Evolutionary conservation across 2,329 filamentous ascomycete genomes (phyloP).

Genomic region (Chlorencoelia australis): DNA sequence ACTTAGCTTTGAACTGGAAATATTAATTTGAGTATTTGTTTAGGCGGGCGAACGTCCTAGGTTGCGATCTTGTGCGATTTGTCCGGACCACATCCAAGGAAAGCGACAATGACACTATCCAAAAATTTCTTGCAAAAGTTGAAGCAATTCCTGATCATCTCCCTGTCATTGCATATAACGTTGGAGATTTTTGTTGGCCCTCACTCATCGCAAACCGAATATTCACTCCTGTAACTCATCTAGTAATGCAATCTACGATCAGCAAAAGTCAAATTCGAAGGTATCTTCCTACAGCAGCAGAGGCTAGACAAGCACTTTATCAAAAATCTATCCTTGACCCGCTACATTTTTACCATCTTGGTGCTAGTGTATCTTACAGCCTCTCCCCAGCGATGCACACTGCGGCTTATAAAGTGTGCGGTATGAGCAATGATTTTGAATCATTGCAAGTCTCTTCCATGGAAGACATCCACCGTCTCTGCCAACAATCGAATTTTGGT

Average conservation of each 20-base stretch:
- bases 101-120: constrained; percentile 38
- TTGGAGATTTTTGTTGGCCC: constrained; percentile 41
- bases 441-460: constrained; percentile 53
- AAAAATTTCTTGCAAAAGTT: constrained; percentile 19
- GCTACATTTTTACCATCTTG: constrained; percentile 65
- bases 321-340: constrained; percentile 56
- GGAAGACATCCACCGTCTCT: constrained; percentile 51
- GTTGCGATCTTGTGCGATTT: constrained; percentile 47
- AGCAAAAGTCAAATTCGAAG: constrained; percentile 23
- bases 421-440: constrained; percentile 59
- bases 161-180: constrained; percentile 42
- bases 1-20: no score
- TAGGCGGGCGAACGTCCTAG: constrained; percentile 38
- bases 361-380: constrained; percentile 62
- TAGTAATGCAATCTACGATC: constrained; percentile 46
- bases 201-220: constrained; percentile 48
- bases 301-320: constrained; percentile 56
- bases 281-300: constrained; percentile 40
- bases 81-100: constrained; percentile 38
- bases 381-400: constrained; percentile 72
- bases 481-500: constrained; percentile 57
- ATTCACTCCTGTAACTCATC: constrained; percentile 44
- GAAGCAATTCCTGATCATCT: constrained; percentile 20
- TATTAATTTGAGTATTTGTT: no score
- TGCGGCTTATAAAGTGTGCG: constrained; percentile 53